These are phyloP conservation scores for Tulasnella sp. DNA, from an alignment of 768 basidiomycete species.

Conservation along the genomic window DNA sequence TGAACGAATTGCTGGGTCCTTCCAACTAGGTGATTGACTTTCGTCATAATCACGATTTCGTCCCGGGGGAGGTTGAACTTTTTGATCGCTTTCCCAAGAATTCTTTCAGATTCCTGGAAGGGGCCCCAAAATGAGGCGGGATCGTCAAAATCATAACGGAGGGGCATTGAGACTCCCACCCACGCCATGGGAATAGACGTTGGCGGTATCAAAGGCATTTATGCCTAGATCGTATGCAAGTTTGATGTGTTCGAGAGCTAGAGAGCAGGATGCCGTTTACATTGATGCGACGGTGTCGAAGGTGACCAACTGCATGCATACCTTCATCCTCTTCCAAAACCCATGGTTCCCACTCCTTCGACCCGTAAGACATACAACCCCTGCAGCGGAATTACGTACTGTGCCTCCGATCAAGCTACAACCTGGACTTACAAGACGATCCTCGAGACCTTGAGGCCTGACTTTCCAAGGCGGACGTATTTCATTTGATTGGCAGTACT, in stretches of 20 bases:
- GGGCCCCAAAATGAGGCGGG: neutral
- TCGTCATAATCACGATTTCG: conserved; percentile 73
- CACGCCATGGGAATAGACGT: conserved; percentile 58
- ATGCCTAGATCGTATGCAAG: conserved; percentile 20
- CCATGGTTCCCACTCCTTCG: conserved; percentile 52
- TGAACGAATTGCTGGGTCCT: neutral
- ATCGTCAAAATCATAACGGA: neutral
- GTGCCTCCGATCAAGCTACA: no score
- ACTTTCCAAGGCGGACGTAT: conserved; percentile 15
- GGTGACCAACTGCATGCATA: conserved; percentile 40
- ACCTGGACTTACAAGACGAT: neutral
- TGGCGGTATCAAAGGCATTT: conserved; percentile 35
- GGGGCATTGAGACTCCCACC: neutral
- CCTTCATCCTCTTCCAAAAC: conserved; percentile 49
- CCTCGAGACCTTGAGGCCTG: neutral
- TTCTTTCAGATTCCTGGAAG: conserved; percentile 47
- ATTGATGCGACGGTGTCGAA: no score
- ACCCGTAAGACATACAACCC: conserved; percentile 60
- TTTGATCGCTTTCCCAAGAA: conserved; percentile 70
- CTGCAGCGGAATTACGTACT: conserved; percentile 36
- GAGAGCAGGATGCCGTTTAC: neutral
- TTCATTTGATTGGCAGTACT: neutral
- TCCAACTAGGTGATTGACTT: conserved; percentile 39
- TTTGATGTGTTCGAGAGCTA: conserved; percentile 26
- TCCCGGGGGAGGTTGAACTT: conserved; percentile 43